Conservation (phyloP, 2,329 filamentous ascomycete species). For the Onygena corvina region DNA sequence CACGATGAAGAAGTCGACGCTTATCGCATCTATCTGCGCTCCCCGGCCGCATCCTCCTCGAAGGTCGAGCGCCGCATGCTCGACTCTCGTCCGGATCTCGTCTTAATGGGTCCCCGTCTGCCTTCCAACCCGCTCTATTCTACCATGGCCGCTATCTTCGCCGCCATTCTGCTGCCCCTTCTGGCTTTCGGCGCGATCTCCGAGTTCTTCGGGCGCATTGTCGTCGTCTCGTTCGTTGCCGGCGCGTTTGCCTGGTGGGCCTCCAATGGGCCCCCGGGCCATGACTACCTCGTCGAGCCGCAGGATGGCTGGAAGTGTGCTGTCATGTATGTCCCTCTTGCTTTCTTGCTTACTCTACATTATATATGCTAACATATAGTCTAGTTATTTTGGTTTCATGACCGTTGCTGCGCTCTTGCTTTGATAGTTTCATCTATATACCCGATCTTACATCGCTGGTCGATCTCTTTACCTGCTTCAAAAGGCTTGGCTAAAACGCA, state of each 20-base stretch:
- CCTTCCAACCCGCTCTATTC: conserved; percentile 23
- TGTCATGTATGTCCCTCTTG: conserved; percentile 23
- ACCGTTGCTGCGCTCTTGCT: conserved; percentile 29
- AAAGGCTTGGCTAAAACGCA: too few relatives aligned
- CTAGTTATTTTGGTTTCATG: conserved; percentile 34
- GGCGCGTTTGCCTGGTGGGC: conserved; percentile 34
- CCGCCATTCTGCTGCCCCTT: conserved; percentile 46
- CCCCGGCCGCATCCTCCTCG: conserved; percentile 37
- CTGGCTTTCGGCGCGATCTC: conserved; percentile 48
- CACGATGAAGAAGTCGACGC: conserved; percentile 36
- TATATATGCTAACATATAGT: conserved; percentile 1
- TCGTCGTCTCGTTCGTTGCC: conserved; percentile 44
- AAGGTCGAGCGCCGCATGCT: conserved; percentile 43
- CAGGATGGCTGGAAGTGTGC: conserved; percentile 32
- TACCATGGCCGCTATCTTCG: conserved; percentile 38
- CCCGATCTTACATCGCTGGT: too few relatives aligned
- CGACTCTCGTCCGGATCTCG: conserved; percentile 37
- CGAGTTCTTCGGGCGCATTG: conserved; percentile 46
- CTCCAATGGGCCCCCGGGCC: conserved; percentile 26
- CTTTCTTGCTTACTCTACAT: conserved; percentile 3
- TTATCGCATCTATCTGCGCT: conserved; percentile 45
- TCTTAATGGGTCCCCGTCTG: conserved; percentile 21
- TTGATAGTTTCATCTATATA: conserved; percentile 19
- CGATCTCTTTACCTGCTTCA: too few relatives aligned
- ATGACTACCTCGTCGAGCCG: conserved; percentile 27